phyloP scores from a whole-genome alignment of 2,329 filamentous ascomycete species.

The Coniochaeta sp. region DNA sequence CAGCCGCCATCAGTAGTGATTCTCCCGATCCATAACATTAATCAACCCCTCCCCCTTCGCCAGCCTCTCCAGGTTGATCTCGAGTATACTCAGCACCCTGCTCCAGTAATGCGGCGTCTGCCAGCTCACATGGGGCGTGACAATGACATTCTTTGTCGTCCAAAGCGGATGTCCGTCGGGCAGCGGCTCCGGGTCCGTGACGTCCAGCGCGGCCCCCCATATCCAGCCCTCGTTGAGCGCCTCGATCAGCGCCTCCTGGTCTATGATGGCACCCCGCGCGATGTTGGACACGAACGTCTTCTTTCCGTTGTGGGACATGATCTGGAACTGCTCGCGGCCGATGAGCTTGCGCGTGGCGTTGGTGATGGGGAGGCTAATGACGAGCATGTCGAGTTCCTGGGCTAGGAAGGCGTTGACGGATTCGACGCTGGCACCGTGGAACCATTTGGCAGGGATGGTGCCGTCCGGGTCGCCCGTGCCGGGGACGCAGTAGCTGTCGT shows the following conservation, averaged over 20 bases:
- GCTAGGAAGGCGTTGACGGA: conserved; percentile 33
- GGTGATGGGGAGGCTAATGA: conserved; percentile 35
- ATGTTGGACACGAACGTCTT: conserved; percentile 60
- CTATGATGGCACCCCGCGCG: conserved; percentile 42
- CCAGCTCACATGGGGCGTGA: conserved; percentile 37
- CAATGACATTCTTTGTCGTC: conserved; percentile 55
- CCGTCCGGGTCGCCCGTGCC: conserved; percentile 46
- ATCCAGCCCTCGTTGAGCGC: conserved; percentile 37
- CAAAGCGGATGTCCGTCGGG: conserved; percentile 58
- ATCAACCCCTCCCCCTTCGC: conserved; percentile 20
- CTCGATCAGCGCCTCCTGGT: conserved; percentile 44
- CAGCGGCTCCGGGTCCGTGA: conserved; percentile 66
- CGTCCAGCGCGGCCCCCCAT: conserved; percentile 60
- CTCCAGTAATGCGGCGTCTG: conserved; percentile 20
- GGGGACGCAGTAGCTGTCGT: conserved; percentile 57
- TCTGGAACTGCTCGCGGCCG: conserved; percentile 32
- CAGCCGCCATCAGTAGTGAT: conserved; percentile 19
- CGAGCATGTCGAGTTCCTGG: conserved; percentile 34
- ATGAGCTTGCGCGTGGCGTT: conserved; percentile 31
- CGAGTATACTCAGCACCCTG: conserved; percentile 18
- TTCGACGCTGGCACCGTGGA: conserved; percentile 24
- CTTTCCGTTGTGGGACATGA: conserved; percentile 24
- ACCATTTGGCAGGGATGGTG: conserved; percentile 33
- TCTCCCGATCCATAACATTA: conserved; percentile 17
- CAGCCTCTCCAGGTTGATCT: conserved; percentile 22